Base-by-base conservation (phyloP, 257 asterid genomes). In the Ehretia macrophylla region DNA sequence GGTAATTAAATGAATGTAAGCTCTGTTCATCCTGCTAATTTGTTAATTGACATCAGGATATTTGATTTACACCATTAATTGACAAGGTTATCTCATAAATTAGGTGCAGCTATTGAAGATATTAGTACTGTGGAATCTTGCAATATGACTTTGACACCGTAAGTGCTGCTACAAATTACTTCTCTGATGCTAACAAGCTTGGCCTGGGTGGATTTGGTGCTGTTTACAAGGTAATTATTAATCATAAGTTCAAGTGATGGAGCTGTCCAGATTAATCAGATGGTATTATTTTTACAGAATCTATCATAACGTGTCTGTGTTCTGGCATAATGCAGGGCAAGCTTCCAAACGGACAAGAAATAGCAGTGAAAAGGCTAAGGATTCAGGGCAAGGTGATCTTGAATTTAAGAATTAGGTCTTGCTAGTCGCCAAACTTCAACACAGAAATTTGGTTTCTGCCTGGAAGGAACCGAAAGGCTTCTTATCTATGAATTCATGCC, bases 171-270 rank as follows among this genome's bases (percentile, higher is more conserved):
- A 71, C 72, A 21, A 17, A 64, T 17, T 54, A 56, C 38, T 76
- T 76, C 60, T 71, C 70, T 1, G 32, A 17, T 14, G 70, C 51
- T n/a, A 56, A 67, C 54, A 62, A 66, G 46, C 62, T 70, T n/a
- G 80, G 77, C 14, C 42, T 27, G 20, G 80, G 77, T 17, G 77
- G 80, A 18, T 75, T 75, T 49, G 80, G 77, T n/a, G 60, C 47
- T 56, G 77, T 75, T 38, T 70, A 75, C 55, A 75, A 66, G 80
- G 80, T 75, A 66, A 42, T 10, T n/a, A n/a, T n/a, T 14, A 42
- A 42, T 10, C 47, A 10, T 10, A 42, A 42, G 8, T 14, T n/a
- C n/a, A n/a, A n/a, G n/a, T n/a, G n/a, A n/a, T n/a, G n/a, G n/a
- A n/a, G n/a, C n/a, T n/a, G n/a, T 42, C 11, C 14, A 10, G 8